A percentile compares a stretch with the other conserved stretches of the same genome.
These are phyloP conservation scores for Fusarium duplospermum DNA, from an alignment of 2,329 filamentous ascomycete species.

Conservation along the genomic window DNA sequence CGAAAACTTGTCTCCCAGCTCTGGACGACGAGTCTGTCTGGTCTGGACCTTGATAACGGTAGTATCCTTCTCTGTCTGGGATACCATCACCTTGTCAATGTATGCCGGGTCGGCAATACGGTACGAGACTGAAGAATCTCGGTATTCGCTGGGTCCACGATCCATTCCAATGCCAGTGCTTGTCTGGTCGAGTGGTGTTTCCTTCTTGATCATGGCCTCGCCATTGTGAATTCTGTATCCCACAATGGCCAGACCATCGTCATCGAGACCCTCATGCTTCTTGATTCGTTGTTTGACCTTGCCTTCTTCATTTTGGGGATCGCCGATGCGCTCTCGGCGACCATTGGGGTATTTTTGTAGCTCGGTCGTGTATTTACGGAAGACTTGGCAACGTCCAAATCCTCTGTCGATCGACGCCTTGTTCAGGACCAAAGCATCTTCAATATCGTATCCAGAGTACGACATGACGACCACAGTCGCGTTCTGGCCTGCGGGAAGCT, in stretches of 20 bases:
- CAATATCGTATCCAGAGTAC: slow-evolving; percentile 98
- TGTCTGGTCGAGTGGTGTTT: slow-evolving; percentile 81
- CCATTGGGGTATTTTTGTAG: slow-evolving; percentile 92
- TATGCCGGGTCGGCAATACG: slow-evolving; percentile 86
- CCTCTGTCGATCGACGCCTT: slow-evolving; percentile 95
- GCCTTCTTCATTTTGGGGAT: slow-evolving; percentile 67
- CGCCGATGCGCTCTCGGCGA: slow-evolving; percentile 73
- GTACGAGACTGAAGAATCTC: slow-evolving; percentile 80
- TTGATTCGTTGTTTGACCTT: slow-evolving; percentile 70
- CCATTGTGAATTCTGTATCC: slow-evolving; percentile 82
- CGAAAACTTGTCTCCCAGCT: slow-evolving; percentile 98
- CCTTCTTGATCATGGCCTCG: slow-evolving; percentile 92
- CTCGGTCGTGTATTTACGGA: slow-evolving; percentile 90
- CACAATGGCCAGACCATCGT: slow-evolving; percentile 90
- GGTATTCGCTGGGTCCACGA: slow-evolving; percentile 71
- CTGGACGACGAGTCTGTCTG: slow-evolving; percentile 92
- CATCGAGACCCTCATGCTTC: slow-evolving; percentile 80
- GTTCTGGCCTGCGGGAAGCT: slow-evolving; percentile 95
- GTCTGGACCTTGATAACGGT: slow-evolving; percentile 94
- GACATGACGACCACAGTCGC: slow-evolving; percentile 99
- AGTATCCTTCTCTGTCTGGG: slow-evolving; percentile 86
- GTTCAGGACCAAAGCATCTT: slow-evolving; percentile 96
- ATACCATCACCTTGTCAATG: slow-evolving; percentile 96
- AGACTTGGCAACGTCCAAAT: slow-evolving; percentile 97
- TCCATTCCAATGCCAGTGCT: slow-evolving; percentile 78